phyloP scores from a whole-genome alignment of 371 early-diverging fungal genomes.

The Mortierella sp. region DNA sequence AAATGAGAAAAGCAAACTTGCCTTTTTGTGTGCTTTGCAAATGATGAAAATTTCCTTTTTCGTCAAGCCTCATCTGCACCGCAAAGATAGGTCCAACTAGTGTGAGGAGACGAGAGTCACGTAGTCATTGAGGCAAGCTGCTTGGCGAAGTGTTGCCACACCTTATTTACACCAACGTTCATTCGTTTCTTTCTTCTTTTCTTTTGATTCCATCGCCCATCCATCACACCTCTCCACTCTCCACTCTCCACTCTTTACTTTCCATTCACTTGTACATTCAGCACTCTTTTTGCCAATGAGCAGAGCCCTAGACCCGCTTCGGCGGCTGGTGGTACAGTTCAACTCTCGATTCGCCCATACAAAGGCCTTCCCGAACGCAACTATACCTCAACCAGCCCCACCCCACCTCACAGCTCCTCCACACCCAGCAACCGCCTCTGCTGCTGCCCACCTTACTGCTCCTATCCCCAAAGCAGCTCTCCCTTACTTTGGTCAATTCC shows the following conservation, averaged over 20 bases:
- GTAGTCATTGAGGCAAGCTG: not conserved
- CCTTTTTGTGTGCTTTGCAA: not conserved
- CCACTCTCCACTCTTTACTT: not conserved
- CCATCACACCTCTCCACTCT: conserved; percentile 3
- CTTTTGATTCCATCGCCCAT: not conserved
- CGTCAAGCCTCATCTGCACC: not conserved
- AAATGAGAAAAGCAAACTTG: no score
- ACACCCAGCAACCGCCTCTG: not conserved
- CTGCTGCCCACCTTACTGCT: conserved; percentile 18
- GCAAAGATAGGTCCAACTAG: no score
- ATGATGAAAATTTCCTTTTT: conserved; percentile 10
- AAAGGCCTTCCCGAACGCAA: conserved; percentile 41
- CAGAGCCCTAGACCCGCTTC: conserved; percentile 57
- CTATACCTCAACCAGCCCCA: conserved; percentile 39
- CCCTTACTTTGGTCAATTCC: conserved; percentile 48
- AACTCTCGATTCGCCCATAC: conserved; percentile 49
- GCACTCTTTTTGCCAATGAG: conserved; percentile 31
- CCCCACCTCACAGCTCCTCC: conserved; percentile 27
- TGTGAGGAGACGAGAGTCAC: not conserved
- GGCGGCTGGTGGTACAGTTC: conserved; percentile 59
- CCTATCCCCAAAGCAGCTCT: conserved; percentile 25
- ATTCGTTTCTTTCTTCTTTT: not conserved
- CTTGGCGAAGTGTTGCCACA: not conserved
- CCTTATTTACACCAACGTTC: not conserved
- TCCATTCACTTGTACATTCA: not conserved